Conservation (phyloP, 2,329 filamentous ascomycete species). For the Alternaria arbusti region DNA sequence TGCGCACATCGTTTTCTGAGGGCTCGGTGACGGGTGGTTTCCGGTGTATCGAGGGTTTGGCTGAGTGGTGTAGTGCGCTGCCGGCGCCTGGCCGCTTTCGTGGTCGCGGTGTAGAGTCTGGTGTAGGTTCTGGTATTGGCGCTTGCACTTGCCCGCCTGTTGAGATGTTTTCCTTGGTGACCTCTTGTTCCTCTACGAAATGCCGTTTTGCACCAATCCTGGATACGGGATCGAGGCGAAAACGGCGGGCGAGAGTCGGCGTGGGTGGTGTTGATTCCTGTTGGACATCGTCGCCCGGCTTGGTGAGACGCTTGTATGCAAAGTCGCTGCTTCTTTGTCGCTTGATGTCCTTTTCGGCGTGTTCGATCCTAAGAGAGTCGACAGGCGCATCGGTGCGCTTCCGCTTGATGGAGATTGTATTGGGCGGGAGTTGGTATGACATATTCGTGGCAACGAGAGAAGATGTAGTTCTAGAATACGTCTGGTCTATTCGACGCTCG, state of each 20-base stretch:
- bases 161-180: conserved; percentile 2
- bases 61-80: conserved; percentile 19
- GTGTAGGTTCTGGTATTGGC: conserved; percentile 1
- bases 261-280: conserved; percentile 20
- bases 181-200: conserved; percentile 25
- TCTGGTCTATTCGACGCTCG: neutral
- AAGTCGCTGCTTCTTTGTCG: conserved; percentile 10
- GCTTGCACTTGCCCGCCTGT: conserved; percentile 7
- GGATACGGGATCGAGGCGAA: conserved; percentile 29
- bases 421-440: conserved; percentile 23
- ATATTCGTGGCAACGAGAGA: neutral
- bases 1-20: conserved; percentile 36
- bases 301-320: conserved; percentile 32
- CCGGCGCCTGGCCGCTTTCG: conserved; percentile 39
- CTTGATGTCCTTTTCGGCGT: conserved; percentile 3
- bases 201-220: conserved; percentile 25
- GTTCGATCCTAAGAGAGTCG: conserved; percentile 54
- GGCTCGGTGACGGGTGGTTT: conserved; percentile 15
- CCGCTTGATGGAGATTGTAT: conserved; percentile 57
- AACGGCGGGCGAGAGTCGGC: conserved; percentile 29
- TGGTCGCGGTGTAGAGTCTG: conserved; percentile 20
- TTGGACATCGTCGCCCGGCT: conserved; percentile 23
- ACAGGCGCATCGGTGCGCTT: conserved; percentile 63
- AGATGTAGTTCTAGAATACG: neutral
- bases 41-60: conserved; percentile 7